These are phyloP conservation scores for Rickenella mellea DNA, from an alignment of 768 basidiomycete species.

Conservation along the genomic window DNA sequence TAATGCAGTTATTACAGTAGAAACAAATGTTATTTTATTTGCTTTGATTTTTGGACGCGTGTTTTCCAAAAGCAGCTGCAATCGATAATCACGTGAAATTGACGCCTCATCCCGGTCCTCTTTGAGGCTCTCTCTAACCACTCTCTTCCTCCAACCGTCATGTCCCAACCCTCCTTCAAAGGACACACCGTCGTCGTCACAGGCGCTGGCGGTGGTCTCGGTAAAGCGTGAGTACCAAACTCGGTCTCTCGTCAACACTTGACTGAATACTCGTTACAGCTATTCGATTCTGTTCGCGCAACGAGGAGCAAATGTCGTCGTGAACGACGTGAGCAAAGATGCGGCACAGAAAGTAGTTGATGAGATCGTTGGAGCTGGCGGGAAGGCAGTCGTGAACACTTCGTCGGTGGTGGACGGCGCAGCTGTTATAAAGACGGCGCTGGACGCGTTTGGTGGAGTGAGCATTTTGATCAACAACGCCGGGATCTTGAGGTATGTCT, in stretches of 20 bases:
- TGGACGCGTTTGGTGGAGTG: constrained; percentile 75
- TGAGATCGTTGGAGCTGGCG: constrained; percentile 80
- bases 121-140: too few relatives aligned
- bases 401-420: constrained; percentile 82
- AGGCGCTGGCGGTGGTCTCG: constrained; percentile 92
- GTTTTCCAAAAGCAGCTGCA: too few relatives aligned
- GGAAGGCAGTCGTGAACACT: constrained; percentile 79
- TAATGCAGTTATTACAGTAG: too few relatives aligned
- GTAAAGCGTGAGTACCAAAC: constrained; percentile 60
- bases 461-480: constrained; percentile 96
- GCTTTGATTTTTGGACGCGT: too few relatives aligned
- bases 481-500: constrained; percentile 65
- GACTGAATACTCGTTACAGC: constrained; percentile 26
- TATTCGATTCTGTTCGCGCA: constrained; percentile 91
- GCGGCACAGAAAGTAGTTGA: constrained; percentile 90
- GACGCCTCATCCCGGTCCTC: too few relatives aligned
- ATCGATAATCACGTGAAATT: too few relatives aligned
- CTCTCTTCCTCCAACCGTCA: too few relatives aligned
- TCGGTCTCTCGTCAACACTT: constrained; percentile 1
- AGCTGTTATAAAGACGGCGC: constrained; percentile 76
- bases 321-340: constrained; percentile 85
- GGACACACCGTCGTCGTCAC: constrained; percentile 91
- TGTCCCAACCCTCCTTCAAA: constrained; percentile 62
- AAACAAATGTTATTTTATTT: too few relatives aligned
- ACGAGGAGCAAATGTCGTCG: constrained; percentile 87